These are phyloP conservation scores for Candida parachauliodes DNA, from an alignment of 805 yeast species.

Conservation along the genomic window DNA sequence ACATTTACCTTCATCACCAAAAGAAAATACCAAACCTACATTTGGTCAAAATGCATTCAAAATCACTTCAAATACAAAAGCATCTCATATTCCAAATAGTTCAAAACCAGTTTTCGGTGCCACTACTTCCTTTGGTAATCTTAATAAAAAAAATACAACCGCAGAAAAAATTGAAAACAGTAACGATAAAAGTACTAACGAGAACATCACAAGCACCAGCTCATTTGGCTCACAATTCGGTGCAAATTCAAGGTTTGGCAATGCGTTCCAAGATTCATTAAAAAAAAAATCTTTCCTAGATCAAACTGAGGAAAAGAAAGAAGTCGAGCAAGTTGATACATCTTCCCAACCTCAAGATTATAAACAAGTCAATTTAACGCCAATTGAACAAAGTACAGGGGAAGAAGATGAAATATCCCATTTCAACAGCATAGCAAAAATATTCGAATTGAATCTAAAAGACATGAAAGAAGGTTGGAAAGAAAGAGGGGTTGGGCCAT, in stretches of 20 bases:
- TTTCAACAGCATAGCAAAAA: constrained; percentile 69
- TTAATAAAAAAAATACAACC: constrained; percentile 13
- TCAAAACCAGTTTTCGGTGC: constrained; percentile 37
- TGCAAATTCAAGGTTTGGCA: constrained; percentile 43
- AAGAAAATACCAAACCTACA: constrained; percentile 7
- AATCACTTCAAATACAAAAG: constrained; percentile 12
- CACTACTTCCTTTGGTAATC: constrained; percentile 36
- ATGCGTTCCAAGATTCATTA: constrained; percentile 53
- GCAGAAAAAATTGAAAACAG: neutral
- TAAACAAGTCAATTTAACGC: constrained; percentile 58
- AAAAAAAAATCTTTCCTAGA: constrained; percentile 59
- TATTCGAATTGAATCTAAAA: constrained; percentile 69
- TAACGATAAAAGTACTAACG: neutral
- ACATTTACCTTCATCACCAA: neutral
- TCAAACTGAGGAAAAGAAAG: constrained; percentile 17
- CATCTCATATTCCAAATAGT: constrained; percentile 11
- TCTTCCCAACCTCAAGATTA: constrained; percentile 32
- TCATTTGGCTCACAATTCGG: constrained; percentile 38
- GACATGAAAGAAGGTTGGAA: constrained; percentile 82
- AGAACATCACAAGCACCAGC: constrained; percentile 1
- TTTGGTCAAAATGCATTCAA: constrained; percentile 20
- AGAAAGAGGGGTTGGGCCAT: constrained; percentile 85
- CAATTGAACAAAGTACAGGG: constrained; percentile 67
- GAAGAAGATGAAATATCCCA: constrained; percentile 80
- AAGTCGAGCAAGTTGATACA: constrained; percentile 16